These are phyloP conservation scores for Gonapodya sp. DNA, from an alignment of 192 early-diverging fungal genomes.

Conservation along the genomic window DNA sequence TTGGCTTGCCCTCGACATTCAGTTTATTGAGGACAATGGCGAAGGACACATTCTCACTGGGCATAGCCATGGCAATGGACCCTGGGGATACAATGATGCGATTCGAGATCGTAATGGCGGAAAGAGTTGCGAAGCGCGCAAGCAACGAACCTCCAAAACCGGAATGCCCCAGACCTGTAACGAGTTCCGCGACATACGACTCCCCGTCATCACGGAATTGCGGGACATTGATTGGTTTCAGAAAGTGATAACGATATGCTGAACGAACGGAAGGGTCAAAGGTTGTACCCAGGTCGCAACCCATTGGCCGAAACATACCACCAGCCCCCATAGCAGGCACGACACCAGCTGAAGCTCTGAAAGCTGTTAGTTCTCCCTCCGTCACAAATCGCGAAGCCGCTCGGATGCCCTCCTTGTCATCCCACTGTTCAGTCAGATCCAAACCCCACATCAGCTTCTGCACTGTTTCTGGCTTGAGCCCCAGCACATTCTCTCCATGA, in stretches of 20 bases:
- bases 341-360: background rate
- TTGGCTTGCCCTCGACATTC: background rate
- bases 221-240: background rate
- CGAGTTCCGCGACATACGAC: background rate
- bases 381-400: slow-evolving; percentile 16
- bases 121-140: no score
- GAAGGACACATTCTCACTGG: slow-evolving; percentile 2
- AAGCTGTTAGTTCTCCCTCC: slow-evolving; percentile 9
- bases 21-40: slow-evolving; percentile 7
- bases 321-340: background rate
- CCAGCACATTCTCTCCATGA: background rate
- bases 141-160: slow-evolving; percentile 6
- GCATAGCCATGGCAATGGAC: slow-evolving; percentile 4
- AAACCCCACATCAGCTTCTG: background rate
- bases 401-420: background rate
- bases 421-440: background rate
- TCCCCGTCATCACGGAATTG: background rate
- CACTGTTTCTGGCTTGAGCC: background rate
- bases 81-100: no score
- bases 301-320: background rate
- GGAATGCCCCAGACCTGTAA: background rate
- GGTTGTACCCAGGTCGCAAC: background rate
- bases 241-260: background rate
- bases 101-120: no score
- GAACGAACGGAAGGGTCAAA: background rate